Evolutionary conservation across 1,284 basidiomycete species (phyloP).

Genomic region (Fomes fomentarius): DNA sequence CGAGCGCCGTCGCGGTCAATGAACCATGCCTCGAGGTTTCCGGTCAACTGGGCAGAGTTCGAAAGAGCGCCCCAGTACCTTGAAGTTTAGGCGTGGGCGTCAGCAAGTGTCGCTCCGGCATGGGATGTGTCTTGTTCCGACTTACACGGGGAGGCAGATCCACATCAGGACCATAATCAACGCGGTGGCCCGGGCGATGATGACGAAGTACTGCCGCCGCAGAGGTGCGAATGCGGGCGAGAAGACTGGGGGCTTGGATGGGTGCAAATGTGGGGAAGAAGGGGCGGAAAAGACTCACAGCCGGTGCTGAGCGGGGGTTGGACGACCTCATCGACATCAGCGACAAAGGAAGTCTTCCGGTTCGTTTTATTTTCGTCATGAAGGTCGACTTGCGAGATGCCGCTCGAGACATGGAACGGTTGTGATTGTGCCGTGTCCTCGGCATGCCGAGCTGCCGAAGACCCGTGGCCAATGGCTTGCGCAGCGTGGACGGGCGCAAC

Average conservation of each 20-base stretch:
- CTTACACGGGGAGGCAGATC: constrained; percentile 31
- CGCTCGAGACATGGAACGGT: constrained; percentile 16
- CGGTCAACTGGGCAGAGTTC: constrained; percentile 32
- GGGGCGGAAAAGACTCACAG: constrained; percentile 14
- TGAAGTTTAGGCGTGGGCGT: too few relatives aligned
- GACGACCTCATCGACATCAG: constrained; percentile 8
- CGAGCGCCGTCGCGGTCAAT: constrained; percentile 47
- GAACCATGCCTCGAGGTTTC: constrained; percentile 45
- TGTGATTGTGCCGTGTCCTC: constrained; percentile 18
- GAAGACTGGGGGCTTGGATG: constrained; percentile 23
- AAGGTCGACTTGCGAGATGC: constrained; percentile 16
- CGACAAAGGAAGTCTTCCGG: constrained; percentile 21
- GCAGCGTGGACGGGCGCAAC: constrained; percentile 16
- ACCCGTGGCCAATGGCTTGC: constrained; percentile 19
- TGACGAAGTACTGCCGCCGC: constrained; percentile 27
- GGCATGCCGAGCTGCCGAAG: constrained; percentile 26
- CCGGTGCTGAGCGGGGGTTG: background rate
- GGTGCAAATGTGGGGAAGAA: background rate
- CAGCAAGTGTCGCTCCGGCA: background rate
- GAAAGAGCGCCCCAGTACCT: constrained; percentile 49
- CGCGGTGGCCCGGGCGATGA: constrained; percentile 25
- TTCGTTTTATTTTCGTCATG: constrained; percentile 13
- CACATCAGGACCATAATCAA: constrained; percentile 31
- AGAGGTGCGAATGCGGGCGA: constrained; percentile 23
- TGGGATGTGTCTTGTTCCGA: background rate